Conservation (phyloP, 805 yeast species). For the Starmerella tilneyi region DNA sequence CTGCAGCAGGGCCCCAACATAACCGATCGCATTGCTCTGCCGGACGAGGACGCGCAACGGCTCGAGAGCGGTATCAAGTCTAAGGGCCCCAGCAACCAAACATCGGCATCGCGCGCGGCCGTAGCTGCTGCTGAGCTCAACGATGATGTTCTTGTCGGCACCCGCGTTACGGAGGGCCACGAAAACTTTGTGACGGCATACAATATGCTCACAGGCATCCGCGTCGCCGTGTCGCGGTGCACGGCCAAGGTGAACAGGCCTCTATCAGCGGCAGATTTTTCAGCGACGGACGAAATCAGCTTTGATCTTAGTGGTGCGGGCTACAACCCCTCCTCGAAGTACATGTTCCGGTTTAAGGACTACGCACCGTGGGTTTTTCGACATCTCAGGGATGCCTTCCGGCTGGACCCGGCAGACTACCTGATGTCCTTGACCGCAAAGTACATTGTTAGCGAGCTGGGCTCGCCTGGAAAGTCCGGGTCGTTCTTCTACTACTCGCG, state of each 20-base stretch:
- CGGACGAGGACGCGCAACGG: too few species aligned
- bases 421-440: conserved; percentile 84
- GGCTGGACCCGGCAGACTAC: conserved; percentile 92
- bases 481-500: conserved; percentile 91
- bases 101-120: conserved; percentile 11
- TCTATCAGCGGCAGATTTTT: conserved; percentile 60
- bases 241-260: conserved; percentile 70
- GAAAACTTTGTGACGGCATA: conserved; percentile 89
- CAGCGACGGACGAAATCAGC: conserved; percentile 62
- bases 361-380: conserved; percentile 91
- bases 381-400: conserved; percentile 66
- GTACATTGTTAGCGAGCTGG: conserved; percentile 80
- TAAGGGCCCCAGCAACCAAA: not conserved
- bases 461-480: conserved; percentile 95
- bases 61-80: not conserved
- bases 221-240: conserved; percentile 88
- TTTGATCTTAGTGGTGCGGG: conserved; percentile 78
- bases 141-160: conserved; percentile 56
- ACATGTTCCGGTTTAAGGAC: conserved; percentile 94
- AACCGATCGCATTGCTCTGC: too few species aligned
- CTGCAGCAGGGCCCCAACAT: too few species aligned
- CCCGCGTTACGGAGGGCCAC: conserved; percentile 84
- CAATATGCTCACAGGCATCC: conserved; percentile 92
- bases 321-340: conserved; percentile 83
- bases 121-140: conserved; percentile 21